Evolutionary conservation across 805 yeast species (phyloP).

Genomic region (Phaffomyces thermotolerans): DNA sequence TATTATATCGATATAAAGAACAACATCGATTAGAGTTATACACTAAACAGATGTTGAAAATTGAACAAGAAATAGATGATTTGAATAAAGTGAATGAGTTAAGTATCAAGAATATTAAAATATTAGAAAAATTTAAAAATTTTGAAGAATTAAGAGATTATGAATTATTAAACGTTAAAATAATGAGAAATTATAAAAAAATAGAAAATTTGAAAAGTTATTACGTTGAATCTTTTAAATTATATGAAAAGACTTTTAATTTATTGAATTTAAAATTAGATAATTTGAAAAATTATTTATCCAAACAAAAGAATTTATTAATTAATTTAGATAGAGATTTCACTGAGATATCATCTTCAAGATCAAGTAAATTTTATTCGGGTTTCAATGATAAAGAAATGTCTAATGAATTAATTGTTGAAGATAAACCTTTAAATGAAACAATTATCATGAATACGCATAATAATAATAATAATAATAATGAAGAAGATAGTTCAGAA

Average conservation of each 20-base stretch:
- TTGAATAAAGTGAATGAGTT: constrained; percentile 6
- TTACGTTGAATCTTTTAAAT: constrained; percentile 21
- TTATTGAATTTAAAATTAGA: constrained; percentile 24
- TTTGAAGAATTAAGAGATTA: constrained; percentile 28
- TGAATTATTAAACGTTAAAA: constrained; percentile 23
- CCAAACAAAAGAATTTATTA: constrained; percentile 24
- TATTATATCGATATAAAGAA: constrained; percentile 15
- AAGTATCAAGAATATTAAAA: constrained; percentile 1
- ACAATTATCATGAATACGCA: background rate
- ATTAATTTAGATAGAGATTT: constrained; percentile 21
- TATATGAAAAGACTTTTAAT: constrained; percentile 21
- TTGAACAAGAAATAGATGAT: constrained; percentile 1
- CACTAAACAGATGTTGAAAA: background rate
- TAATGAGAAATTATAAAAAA: constrained; percentile 20
- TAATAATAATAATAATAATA: no score
- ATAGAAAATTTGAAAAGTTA: constrained; percentile 21
- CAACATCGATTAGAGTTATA: constrained; percentile 7
- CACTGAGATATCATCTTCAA: constrained; percentile 23
- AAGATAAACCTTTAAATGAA: background rate
- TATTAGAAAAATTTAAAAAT: constrained; percentile 22
- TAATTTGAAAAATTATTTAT: constrained; percentile 27
- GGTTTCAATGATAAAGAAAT: constrained; percentile 12
- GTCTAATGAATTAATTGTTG: background rate
- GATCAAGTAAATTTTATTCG: constrained; percentile 26
- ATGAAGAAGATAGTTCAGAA: constrained; percentile 10